Evolutionary conservation across 108 stramenopile species (phyloP), one percentile per base, ranked within the genome.

Genomic region (Nitzschia sp.): DNA sequence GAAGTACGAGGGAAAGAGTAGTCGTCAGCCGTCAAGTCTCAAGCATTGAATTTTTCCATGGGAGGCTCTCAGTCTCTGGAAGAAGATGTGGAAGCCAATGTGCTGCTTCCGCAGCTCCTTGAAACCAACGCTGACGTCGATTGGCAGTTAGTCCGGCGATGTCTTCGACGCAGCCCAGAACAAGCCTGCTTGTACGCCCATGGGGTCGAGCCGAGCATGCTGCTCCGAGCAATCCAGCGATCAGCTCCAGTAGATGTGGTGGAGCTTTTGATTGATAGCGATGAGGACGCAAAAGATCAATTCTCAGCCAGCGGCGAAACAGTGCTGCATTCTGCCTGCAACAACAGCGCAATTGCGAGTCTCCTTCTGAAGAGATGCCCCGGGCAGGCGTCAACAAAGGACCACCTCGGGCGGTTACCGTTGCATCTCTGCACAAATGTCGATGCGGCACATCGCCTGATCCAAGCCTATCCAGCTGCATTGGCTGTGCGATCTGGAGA

Each of bases 201-300:
- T 31, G 48, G 48, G 11, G 63, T 50, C 1, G 46, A 64, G 22
- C 29, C 28, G 0, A 64, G 63, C 16, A 21, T 30, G 47, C 22
- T 64, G 46, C 31, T 48, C n/a, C 27, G 19, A 23, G 63, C 63
- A 31, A 27, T 64, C 13, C 9, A 21, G 27, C 63, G 63, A 1
- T 27, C 45, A 25, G 46, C 48, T 8, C 63, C 63, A 22, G 29
- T 27, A 17, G 63, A 64, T 25, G 32, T 64, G 13, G 46, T 52
- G 13, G 25, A 64, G 23, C 28, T 50, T 50, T 19, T 64, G 46
- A 27, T 64, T 15, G 30, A 23, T 16, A 4, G 13, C 1, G 46
- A 64, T 50, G 63, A 64, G 28, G 47, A 64, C 31, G 63, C 63
- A 27, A n/a, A 27, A 30, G 63, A 64, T 64, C 63, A 64, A 25